Base-by-base conservation (phyloP, 495 filamentous ascomycete genomes). In the Daldinia grandis region DNA sequence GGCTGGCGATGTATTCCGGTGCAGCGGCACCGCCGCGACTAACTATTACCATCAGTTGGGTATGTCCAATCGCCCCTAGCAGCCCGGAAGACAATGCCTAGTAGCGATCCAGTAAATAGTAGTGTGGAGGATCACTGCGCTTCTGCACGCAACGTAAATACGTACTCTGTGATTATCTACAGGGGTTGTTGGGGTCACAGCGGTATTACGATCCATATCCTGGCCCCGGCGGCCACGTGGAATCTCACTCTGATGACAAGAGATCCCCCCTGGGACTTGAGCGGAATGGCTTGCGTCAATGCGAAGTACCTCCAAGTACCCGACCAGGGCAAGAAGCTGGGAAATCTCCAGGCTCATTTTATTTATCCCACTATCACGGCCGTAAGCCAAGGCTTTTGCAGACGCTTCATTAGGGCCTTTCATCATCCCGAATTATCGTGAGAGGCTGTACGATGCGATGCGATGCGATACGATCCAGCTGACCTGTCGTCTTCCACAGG, bases 181-280 rank as follows among this genome's bases (percentile, higher is more conserved):
- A 73, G 65, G 70, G 70, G 61, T 73, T 58, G 58, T 60, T 47
- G 58, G 58, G 69, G 47, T 68, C 69, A 68, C 64, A 61, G 47
- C 78, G 80, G 78, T 75, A 81, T 81, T 80, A 71, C 63, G 72
- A 71, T 72, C 71, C 71, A 73, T 74, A 73, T 76, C 74, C 74
- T 77, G 76, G 77, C 63, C 79, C 79, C 66, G 71, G 76, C 78
- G 74, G 79, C 81, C 81, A 83, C 81, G 80, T 83, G 81, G 77
- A 35, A 69, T 73, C 65, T 73, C 65, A 66, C 64, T 69, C 38
- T 73, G 56, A 65, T 73, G 70, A 73, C 65, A 73, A 69, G 70
- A 69, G 70, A 68, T 73, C 70, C 70, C 70, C 70, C 70, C 70
- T 73, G 70, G 69, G 57, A 68, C 38, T 73, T 62, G 62, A 30